phyloP scores from a whole-genome alignment of 2,329 filamentous ascomycete species.

The Pseudocercospora crystallina region DNA sequence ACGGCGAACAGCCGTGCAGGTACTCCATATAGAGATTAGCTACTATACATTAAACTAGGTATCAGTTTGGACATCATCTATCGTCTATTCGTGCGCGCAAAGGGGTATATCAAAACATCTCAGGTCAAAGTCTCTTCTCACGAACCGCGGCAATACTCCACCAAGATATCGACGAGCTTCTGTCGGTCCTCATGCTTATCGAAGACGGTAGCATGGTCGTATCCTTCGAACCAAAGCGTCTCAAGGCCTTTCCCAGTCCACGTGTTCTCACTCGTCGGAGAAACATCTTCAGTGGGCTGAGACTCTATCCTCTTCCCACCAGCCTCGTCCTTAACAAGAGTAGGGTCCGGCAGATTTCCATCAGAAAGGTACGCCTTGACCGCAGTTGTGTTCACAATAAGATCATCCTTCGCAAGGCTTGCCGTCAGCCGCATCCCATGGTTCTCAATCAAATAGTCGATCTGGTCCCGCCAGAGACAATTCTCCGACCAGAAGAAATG shows the following conservation, averaged over 20 bases:
- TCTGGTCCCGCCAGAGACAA: constrained; percentile 67
- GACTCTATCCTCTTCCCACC: constrained; percentile 27
- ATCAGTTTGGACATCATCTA: neutral
- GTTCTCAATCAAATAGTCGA: constrained; percentile 42
- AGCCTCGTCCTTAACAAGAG: constrained; percentile 20
- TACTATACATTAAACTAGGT: constrained; percentile 4
- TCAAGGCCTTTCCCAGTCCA: constrained; percentile 51
- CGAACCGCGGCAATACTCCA: constrained; percentile 23
- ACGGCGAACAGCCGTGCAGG: no score
- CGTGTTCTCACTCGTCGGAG: constrained; percentile 26
- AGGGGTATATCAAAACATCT: no score
- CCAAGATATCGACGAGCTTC: constrained; percentile 28
- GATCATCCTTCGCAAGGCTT: constrained; percentile 58
- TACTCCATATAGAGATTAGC: neutral
- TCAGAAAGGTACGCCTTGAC: constrained; percentile 59
- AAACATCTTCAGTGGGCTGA: constrained; percentile 32
- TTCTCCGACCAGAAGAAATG: constrained; percentile 73
- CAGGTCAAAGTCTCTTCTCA: neutral
- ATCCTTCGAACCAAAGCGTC: constrained; percentile 59
- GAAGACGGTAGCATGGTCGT: constrained; percentile 67
- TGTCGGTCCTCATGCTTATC: constrained; percentile 34
- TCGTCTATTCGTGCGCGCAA: neutral
- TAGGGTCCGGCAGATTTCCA: constrained; percentile 30
- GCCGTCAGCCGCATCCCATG: constrained; percentile 52
- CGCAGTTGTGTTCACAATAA: constrained; percentile 62